Conservation (phyloP, 208 protist species). For the Crithidia mellificae region DNA sequence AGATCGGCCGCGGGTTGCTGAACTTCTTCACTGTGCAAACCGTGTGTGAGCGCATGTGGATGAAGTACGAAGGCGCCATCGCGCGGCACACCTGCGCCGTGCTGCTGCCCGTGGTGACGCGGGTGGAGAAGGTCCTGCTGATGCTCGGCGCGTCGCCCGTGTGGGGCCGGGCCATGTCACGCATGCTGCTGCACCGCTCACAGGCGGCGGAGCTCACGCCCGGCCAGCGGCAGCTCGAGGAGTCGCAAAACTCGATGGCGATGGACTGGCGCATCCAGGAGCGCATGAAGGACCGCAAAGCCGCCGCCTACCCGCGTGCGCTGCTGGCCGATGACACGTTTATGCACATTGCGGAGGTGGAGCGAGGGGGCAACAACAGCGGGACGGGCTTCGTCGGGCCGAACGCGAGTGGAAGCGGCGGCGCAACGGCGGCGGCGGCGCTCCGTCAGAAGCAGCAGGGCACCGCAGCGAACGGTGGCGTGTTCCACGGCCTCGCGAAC, state of each 20-base stretch:
- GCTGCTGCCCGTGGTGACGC: constrained; percentile 29
- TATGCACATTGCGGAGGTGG: constrained; percentile 37
- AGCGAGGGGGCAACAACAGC: constrained; percentile 13
- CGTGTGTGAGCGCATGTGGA: constrained; percentile 61
- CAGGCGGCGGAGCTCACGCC: constrained; percentile 18
- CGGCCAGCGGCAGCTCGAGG: constrained; percentile 9
- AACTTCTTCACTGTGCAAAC: constrained; percentile 78
- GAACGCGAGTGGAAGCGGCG: not conserved
- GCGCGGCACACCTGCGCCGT: constrained; percentile 13
- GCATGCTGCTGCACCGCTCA: constrained; percentile 21
- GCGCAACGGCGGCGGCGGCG: not conserved
- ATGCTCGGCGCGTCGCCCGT: constrained; percentile 7
- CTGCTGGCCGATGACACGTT: constrained; percentile 50
- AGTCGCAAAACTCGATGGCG: not conserved
- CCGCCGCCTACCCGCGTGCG: not conserved
- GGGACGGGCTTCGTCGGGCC: not conserved
- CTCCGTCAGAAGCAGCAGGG: not conserved
- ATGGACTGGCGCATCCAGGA: constrained; percentile 23
- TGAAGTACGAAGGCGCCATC: constrained; percentile 52
- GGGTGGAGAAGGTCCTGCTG: constrained; percentile 19
- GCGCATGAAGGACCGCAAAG: constrained; percentile 7
- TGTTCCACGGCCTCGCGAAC: not conserved
- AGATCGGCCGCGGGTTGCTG: constrained; percentile 75
- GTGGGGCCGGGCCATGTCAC: constrained; percentile 10
- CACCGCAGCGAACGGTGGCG: not conserved